These are phyloP conservation scores for Yarrowia sp. DNA, from an alignment of 805 yeast genomes.

Conservation along the genomic window DNA sequence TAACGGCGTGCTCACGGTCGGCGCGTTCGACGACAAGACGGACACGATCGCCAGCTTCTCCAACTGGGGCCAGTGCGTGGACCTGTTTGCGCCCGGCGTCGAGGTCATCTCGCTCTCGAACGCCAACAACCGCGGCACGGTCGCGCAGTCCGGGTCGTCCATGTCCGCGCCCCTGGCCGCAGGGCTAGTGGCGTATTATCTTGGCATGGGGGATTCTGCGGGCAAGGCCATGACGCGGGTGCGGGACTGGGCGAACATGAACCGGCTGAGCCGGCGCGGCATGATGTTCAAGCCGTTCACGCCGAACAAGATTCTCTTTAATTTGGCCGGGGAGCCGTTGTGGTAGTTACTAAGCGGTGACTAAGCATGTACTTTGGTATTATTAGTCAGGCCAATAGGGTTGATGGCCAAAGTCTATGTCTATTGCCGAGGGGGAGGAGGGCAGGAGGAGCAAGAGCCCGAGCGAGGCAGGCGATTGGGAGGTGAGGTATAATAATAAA, in stretches of 20 bases:
- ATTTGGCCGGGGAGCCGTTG: constrained; percentile 35
- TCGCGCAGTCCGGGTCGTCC: constrained; percentile 63
- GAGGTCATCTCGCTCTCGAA: constrained; percentile 59
- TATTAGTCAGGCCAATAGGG: constrained; percentile 3
- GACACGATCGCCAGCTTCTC: constrained; percentile 74
- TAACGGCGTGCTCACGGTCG: constrained; percentile 69
- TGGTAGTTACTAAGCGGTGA: constrained; percentile 29
- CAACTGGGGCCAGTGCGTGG: constrained; percentile 94
- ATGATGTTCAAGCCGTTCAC: constrained; percentile 34
- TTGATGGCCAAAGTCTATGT: constrained; percentile 5
- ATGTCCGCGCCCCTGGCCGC: constrained; percentile 97
- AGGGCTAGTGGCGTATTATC: constrained; percentile 83
- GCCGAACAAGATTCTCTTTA: constrained; percentile 33
- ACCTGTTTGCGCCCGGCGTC: constrained; percentile 82
- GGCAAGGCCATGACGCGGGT: not conserved
- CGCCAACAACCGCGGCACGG: constrained; percentile 28
- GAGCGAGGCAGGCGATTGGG: no score
- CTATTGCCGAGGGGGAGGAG: not conserved
- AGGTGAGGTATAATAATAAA: no score
- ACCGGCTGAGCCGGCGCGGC: constrained; percentile 15
- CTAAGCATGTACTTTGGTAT: not conserved
- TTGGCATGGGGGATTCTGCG: constrained; percentile 13
- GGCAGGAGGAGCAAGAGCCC: not conserved
- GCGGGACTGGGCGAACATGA: constrained; percentile 4
- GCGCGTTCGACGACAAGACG: constrained; percentile 76